Conservation (phyloP, 768 basidiomycete species). For the Serendipita sp. region DNA sequence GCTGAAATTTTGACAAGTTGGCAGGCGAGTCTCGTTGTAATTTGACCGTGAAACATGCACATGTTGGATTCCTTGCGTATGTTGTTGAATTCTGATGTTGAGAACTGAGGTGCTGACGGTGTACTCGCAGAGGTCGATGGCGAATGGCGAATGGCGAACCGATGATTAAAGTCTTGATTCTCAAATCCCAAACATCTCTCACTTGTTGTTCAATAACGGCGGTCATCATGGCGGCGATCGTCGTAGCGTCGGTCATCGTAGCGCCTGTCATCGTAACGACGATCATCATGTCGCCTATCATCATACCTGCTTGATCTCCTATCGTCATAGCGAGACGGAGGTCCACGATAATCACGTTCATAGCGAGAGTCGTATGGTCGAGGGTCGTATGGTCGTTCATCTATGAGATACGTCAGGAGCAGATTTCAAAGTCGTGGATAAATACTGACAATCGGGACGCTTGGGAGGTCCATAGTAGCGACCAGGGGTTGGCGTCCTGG, state of each 20-base stretch:
- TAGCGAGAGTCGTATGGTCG: conserved; percentile 85
- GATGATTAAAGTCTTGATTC: no score
- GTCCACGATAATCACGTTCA: conserved; percentile 31
- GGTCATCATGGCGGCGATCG: conserved; percentile 14
- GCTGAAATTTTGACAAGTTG: no score
- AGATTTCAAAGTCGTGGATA: conserved; percentile 5
- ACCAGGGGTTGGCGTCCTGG: conserved; percentile 85
- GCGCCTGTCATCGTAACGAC: conserved; percentile 23
- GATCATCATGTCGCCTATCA: conserved; percentile 23
- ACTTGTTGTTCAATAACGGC: not conserved
- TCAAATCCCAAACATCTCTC: no score
- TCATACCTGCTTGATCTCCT: conserved; percentile 21
- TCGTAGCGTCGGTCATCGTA: conserved; percentile 33
- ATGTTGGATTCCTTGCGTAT: no score
- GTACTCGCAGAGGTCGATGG: no score
- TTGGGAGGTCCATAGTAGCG: conserved; percentile 89
- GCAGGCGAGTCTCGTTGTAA: no score
- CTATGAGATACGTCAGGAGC: conserved; percentile 21
- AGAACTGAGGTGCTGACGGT: no score
- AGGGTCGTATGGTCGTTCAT: conserved; percentile 79
- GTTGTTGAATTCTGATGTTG: no score
- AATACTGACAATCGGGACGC: conserved; percentile 40
- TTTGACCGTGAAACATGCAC: no score
- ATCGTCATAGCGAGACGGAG: conserved; percentile 25
- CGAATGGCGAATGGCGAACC: no score